Base-by-base conservation (phyloP, 2,329 filamentous ascomycete species). In the Microdochium nivale region DNA sequence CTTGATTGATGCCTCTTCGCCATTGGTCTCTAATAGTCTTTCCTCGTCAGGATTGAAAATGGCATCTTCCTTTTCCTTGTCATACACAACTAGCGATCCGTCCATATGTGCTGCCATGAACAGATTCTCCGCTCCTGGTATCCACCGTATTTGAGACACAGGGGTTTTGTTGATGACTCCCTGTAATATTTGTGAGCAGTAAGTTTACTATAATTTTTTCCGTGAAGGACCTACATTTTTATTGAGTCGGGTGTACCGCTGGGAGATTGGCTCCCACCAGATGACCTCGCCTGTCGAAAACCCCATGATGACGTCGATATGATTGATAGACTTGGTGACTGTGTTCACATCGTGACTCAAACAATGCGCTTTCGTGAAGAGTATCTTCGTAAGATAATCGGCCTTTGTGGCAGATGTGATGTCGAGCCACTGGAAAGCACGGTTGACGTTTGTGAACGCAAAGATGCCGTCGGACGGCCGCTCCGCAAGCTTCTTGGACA, bases 241-340 rank as follows among this genome's bases (percentile, higher is more conserved):
- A 66, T 99, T 99, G 62, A 99, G 78, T 21, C 94, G 84, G 2
- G 90, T 88, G 68, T 99, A 99, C 65, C 95, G 90, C 62, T 97
- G 92, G 37, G 90, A 92, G 62, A 96, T 88, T 11, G 94, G 91
- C 69, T 99, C 94, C 75, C 94, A 97, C 94, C 94, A 99, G 55
- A 99, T 92, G 48, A 99, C 90, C 67, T 99, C 94, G 37, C 91
- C 90, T 0, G 91, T 95, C 7, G 92, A 96, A 63, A 96, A 97
- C 1, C 94, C 94, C 83, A 99, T 88, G 52, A 96, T 84, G 21
- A 99, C 77, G 65, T 99, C 94, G 43, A 99, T 78, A 63, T 97
- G 92, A 4, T 79, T 83, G 3, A 79, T 65, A 49, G 82, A 85
- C 69, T 92, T 96, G 11, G 91, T 96, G 51, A 88, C 65, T 44